Base-by-base conservation (phyloP, 2,329 filamentous ascomycete genomes). In the Xylariaceae sp. region DNA sequence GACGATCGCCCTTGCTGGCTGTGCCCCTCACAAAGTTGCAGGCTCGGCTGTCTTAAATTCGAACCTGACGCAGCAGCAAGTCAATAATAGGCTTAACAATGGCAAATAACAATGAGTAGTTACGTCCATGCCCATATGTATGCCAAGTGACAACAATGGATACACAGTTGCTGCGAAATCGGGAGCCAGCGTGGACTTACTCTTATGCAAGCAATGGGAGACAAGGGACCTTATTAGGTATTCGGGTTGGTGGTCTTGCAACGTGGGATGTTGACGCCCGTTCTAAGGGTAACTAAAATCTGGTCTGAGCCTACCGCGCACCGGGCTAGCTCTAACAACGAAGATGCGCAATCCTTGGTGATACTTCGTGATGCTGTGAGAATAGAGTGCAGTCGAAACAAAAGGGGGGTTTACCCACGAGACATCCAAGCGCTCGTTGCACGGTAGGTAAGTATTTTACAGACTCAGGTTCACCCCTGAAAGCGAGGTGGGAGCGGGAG, bases 381-480 rank as follows among this genome's bases (percentile, higher is more conserved):
- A n/a, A 11, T 42, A 43, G 41, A 43, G 46, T 26, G 16, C 23
- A 32, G 32, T 44, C 39, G 26, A 47, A 23, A 53, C 41, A 42
- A 53, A 43, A 47, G 16, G 39, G 47, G 32, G 32, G 37, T n/a
- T 55, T 15, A 27, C n/a, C n/a, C n/a, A 42, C 20, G 18, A 48
- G 32, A 30, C 6, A 26, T 47, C 26, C 10, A 51, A 43, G 30
- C 37, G 33, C 24, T 33, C 37, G 35, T 43, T 53, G 50, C 35
- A 50, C 36, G 8, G 30, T n/a, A n/a, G n/a, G n/a, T n/a, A n/a
- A n/a, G 36, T 39, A 35, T 29, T 43, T 18, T 39, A 39, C 32
- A 47, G 39, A 53, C 42, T 52, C 55, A 56, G 53, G 52, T 51
- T 52, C 44, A 46, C 53, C 53, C 56, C 56, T 56, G 53, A 53